Base-by-base conservation (phyloP, 495 filamentous ascomycete genomes). In the Neurospora intermedia region DNA sequence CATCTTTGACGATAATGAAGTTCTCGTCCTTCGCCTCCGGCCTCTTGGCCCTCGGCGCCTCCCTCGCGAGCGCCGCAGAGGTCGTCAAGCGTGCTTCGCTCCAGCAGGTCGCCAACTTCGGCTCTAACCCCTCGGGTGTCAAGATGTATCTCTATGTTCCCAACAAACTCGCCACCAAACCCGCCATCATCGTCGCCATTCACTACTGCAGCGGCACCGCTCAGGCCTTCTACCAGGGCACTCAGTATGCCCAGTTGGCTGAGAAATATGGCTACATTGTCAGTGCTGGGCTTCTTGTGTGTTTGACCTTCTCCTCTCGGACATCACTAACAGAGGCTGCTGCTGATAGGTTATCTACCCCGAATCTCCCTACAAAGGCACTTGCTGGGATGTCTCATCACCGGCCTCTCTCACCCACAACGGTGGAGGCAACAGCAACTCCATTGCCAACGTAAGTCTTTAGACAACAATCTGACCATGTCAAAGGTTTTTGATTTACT, bases 361-460 rank as follows among this genome's bases (percentile, higher is more conserved):
- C 6, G 79, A 84, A 69, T 83, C 85, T 7, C 82, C 85, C 13
- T 83, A 83, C 76, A 73, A 74, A 16, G 85, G 82, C 46, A 82
- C 77, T 42, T 91, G 88, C 81, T 91, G 88, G 88, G 89, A 91
- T 73, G 87, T 90, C 48, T 85, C 84, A 35, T 88, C 85, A 1
- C 78, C 82, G 11, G 81, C 81, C 16, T 82, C 88, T 3, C 81
- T 90, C 9, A 87, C 84, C 39, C 88, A 88, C 76, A 80, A 87
- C 62, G 87, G 85, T n/a, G 87, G 88, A 9, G 86, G 86, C 40
- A 88, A 91, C 77, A 86, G 84, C 74, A 82, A 86, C 59, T 84
- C 85, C 27, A 90, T 92, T 70, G 86, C 83, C 69, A 89, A 84
- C 78, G 48, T 1, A 59, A 59, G 46, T 54, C 46, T 10, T 11